Evolutionary conservation across 1,284 basidiomycete species (phyloP), one percentile per base, ranked within the genome.

Genomic region (Irpex sp.): DNA sequence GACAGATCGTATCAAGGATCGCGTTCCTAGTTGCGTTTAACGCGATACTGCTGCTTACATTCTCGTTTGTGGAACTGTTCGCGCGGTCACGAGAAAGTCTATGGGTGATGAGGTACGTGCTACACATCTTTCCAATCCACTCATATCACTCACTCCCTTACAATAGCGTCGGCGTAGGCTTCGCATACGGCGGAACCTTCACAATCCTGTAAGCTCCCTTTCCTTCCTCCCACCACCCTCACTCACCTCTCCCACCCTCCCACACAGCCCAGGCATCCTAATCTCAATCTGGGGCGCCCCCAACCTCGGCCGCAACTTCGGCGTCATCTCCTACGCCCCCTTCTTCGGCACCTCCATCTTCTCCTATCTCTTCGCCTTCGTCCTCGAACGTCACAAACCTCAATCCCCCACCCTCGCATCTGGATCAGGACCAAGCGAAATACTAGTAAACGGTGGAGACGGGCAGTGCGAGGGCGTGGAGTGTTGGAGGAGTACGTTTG

Each of bases 291-390:
- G 88, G 86, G 90, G 90, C 12, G 71, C 80, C 33, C 69, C 77
- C n/a, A 81, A 89, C 65, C 75, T 87, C 1, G 90, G 84, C 10
- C 82, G 90, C 61, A 92, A 91, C 72, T 91, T 86, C 65, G 90
- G 90, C 23, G 75, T 90, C 51, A 71, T 90, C 61, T 83, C 86
- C 49, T 90, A 89, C 64, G 84, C 88, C 0, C 85, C 88, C 6
- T 88, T 91, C 72, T 71, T 85, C 28, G 90, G 89, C 8, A 90
- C 88, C 0, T 83, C 88, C 1, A 49, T 83, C 0, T 91, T 90
- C 69, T 90, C 90, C 4, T 90, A 88, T 69, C 69, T 91, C 0
- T 92, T 90, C 63, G 89, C 90, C 8, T 84, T 86, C 65, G 70
- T 89, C 54, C 79, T 87, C 2, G 81, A 79, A 2, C 72, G 77